Evolutionary conservation across 1,284 basidiomycete genomes (phyloP).

Genomic region (Sutorius eximius): DNA sequence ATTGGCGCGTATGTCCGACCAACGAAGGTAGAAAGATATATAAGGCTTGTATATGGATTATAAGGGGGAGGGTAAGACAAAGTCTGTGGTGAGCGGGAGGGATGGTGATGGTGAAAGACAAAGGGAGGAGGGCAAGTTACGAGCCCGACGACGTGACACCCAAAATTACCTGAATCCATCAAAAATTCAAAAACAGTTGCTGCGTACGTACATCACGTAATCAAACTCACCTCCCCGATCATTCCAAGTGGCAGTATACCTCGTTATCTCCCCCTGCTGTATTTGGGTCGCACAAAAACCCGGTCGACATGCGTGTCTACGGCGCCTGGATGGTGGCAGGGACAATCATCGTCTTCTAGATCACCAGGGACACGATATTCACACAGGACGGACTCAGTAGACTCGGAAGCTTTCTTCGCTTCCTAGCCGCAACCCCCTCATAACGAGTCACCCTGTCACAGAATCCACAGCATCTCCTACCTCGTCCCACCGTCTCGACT

Average conservation of each 20-base stretch:
- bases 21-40: conserved; percentile 37
- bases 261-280: conserved; percentile 14
- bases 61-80: conserved; percentile 30
- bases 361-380: neutral
- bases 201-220: conserved; percentile 34
- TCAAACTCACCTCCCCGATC: conserved; percentile 25
- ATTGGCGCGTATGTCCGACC: conserved; percentile 36
- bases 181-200: conserved; percentile 38
- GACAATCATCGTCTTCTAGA: neutral
- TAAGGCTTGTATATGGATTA: conserved; percentile 25
- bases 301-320: neutral
- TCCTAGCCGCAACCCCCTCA: conserved; percentile 5
- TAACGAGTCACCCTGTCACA: conserved; percentile 17
- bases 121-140: conserved; percentile 35
- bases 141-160: conserved; percentile 33
- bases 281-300: conserved; percentile 11
- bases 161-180: conserved; percentile 34
- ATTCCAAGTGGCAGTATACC: neutral
- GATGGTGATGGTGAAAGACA: conserved; percentile 38
- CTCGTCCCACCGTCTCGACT: too few species aligned
- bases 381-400: conserved; percentile 7
- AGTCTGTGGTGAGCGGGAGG: conserved; percentile 29
- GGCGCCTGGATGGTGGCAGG: neutral
- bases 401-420: conserved; percentile 12
- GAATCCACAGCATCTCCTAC: neutral